Evolutionary conservation across 805 yeast species (phyloP).

Genomic region (Wickerhamomyces canadensis): DNA sequence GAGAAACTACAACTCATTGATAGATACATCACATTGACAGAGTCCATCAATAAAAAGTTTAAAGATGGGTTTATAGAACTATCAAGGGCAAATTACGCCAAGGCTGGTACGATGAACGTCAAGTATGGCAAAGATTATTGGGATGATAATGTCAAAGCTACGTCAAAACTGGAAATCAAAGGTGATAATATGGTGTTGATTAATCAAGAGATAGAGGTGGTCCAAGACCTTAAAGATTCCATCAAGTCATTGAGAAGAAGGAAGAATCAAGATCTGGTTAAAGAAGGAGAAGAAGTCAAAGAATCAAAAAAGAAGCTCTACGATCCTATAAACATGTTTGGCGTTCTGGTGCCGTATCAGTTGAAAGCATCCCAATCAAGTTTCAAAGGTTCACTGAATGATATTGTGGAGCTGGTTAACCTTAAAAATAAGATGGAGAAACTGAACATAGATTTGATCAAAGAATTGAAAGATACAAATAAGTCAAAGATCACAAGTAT

Average conservation of each 20-base stretch:
- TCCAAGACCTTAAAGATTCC: neutral
- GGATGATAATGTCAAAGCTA: slow-evolving; percentile 31
- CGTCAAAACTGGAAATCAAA: slow-evolving; percentile 7
- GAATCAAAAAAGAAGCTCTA: slow-evolving; percentile 5
- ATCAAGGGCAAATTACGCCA: slow-evolving; percentile 40
- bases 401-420: slow-evolving; percentile 4
- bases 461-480: slow-evolving; percentile 11
- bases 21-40: slow-evolving; percentile 6
- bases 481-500: slow-evolving; percentile 1
- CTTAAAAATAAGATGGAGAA: slow-evolving; percentile 1
- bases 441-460: slow-evolving; percentile 1
- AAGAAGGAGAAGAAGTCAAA: too few species aligned
- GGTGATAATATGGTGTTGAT: slow-evolving; percentile 1
- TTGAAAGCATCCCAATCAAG: slow-evolving; percentile 32
- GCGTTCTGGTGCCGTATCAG: slow-evolving; percentile 39
- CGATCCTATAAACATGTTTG: slow-evolving; percentile 42
- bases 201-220: neutral
- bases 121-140: slow-evolving; percentile 36
- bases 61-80: slow-evolving; percentile 34
- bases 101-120: slow-evolving; percentile 19
- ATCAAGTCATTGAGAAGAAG: slow-evolving; percentile 5
- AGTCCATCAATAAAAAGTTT: slow-evolving; percentile 4
- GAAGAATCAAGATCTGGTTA: slow-evolving; percentile 3
- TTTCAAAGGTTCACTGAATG: slow-evolving; percentile 30
- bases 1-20: slow-evolving; percentile 9